A percentile compares a stretch with the other conserved stretches of the same genome.
phyloP scores from a whole-genome alignment of 176 grass and related monocot genomes.

The Oryza rufipogon region DNA sequence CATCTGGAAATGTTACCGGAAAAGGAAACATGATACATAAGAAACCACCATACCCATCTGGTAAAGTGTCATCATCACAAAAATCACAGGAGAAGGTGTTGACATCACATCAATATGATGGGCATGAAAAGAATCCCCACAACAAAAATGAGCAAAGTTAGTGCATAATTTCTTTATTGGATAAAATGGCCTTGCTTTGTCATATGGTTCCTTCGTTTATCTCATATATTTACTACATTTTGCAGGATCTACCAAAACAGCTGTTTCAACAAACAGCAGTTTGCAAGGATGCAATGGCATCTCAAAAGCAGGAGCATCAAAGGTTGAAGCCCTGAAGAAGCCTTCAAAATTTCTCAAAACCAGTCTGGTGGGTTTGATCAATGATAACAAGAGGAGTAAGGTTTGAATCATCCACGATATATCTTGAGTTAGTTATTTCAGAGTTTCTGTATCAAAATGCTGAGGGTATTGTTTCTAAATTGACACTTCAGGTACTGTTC shows the following conservation, averaged over 20 bases:
- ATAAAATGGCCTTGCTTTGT: constrained; percentile 27
- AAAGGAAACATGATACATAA: constrained; percentile 68
- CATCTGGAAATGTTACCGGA: constrained; percentile 55
- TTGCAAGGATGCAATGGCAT: constrained; percentile 52
- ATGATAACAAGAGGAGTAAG: constrained; percentile 94
- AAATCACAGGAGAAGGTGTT: constrained; percentile 60
- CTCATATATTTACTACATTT: constrained; percentile 46
- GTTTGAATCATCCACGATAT: constrained; percentile 47
- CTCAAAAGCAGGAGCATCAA: constrained; percentile 57
- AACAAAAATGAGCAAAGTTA: constrained; percentile 83
- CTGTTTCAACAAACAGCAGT: constrained; percentile 47
- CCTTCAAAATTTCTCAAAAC: constrained; percentile 80
- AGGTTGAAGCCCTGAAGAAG: constrained; percentile 74
- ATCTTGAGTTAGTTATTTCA: constrained; percentile 9
- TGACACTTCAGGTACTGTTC: constrained; percentile 72
- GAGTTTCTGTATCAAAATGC: constrained; percentile 31
- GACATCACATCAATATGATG: constrained; percentile 59
- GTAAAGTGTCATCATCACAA: constrained; percentile 53
- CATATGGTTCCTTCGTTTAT: constrained; percentile 7
- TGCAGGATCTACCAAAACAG: constrained; percentile 57
- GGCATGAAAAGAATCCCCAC: constrained; percentile 57
- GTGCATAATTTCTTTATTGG: constrained; percentile 39
- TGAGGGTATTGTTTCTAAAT: constrained; percentile 48
- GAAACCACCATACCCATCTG: constrained; percentile 68
- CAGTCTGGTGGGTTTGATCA: constrained; percentile 88